Evolutionary conservation across 495 filamentous ascomycete genomes (phyloP), one percentile per base, ranked within the genome.

Genomic region (Penicillium robsamsonii): DNA sequence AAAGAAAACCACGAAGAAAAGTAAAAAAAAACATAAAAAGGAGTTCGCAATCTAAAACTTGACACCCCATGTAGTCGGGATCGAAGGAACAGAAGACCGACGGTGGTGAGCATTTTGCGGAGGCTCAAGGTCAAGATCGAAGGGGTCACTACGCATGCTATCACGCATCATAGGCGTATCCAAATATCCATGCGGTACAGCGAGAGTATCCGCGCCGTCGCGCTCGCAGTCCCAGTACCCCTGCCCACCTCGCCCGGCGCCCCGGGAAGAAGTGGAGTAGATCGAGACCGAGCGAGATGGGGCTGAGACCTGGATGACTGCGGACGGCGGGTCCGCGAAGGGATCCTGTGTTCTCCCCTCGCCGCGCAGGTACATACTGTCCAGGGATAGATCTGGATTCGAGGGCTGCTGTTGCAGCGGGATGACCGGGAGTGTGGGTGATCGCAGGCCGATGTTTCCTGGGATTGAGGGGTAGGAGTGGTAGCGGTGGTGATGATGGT

Each of bases 81-180:
- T 48, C 13, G 52, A 53, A 52, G 54, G 50, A 18, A 46, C 38
- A n/a, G 56, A 57, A 41, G 60, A 54, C 17, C 55, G 38, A 10
- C 55, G 38, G 12, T 58, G 56, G 20, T 60, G 56, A 5, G 50
- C 56, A 20, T 49, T 67, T 5, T 53, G 56, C 8, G 82, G 81
- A 25, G 75, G 70, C 48, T 87, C 84, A 1, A 87, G 69, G 59
- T 88, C 86, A 58, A 87, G 87, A 60, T 88, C 85, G 58, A 87
- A 88, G 0, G 85, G 84, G 50, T 88, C 81, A 15, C 84, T 87
- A 53, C 84, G 83, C 12, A 60, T 59, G 25, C 71, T 73, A n/a
- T 55, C 57, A 9, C 65, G 64, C 33, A 50, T 58, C 35, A 58
- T 42, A 4, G 58, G 33, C 2, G 50, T 48, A 18, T 31, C 20